Conservation (phyloP, 2,329 filamentous ascomycete species). For the Colletotrichum cordylinicola region DNA sequence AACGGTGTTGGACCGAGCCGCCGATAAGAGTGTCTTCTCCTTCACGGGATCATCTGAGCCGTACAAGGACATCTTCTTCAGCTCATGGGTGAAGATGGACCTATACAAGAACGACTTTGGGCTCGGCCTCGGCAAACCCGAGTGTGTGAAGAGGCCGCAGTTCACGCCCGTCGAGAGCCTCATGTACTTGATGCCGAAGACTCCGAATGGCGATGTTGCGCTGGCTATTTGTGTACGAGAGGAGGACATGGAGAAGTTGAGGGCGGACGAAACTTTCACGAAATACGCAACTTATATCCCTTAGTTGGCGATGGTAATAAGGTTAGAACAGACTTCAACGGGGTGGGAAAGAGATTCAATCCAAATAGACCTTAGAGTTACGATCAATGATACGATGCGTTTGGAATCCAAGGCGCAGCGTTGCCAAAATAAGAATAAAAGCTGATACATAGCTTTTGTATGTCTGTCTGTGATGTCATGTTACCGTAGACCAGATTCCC, state of each 20-base stretch:
- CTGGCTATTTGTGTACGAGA: constrained; percentile 50
- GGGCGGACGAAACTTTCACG: constrained; percentile 44
- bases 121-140: constrained; percentile 49
- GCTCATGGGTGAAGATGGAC: constrained; percentile 57
- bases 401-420: background rate
- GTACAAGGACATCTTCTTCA: constrained; percentile 53
- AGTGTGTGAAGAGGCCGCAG: constrained; percentile 51
- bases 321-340: background rate
- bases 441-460: background rate
- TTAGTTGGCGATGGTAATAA: background rate
- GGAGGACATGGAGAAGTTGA: constrained; percentile 52
- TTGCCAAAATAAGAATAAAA: background rate
- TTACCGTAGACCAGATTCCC: background rate
- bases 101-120: constrained; percentile 53
- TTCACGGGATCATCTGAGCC: constrained; percentile 40
- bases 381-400: background rate
- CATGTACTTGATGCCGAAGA: constrained; percentile 55
- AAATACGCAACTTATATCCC: constrained; percentile 39
- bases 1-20: constrained; percentile 38
- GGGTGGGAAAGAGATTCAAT: background rate
- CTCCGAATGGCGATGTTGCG: constrained; percentile 45
- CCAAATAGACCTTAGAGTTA: background rate
- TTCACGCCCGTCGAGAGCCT: constrained; percentile 53
- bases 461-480: background rate
- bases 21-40: constrained; percentile 40